These are phyloP conservation scores for Exobasidium rhododendri DNA, from an alignment of 1,284 basidiomycete species.

Conservation along the genomic window DNA sequence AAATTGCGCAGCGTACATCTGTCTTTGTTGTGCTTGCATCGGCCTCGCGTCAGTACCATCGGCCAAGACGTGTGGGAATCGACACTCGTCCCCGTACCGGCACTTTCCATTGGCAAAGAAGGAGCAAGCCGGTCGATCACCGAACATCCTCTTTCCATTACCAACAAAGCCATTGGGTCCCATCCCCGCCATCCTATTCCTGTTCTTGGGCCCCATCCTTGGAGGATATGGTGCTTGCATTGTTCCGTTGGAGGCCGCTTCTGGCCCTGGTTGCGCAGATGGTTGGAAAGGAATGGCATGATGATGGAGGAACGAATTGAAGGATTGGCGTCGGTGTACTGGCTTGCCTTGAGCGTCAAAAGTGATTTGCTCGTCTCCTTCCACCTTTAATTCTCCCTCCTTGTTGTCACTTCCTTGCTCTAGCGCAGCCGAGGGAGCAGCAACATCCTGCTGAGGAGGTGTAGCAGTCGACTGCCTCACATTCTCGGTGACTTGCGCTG, in stretches of 20 bases:
- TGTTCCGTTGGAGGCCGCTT: background rate
- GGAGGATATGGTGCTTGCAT: background rate
- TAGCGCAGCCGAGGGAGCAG: background rate
- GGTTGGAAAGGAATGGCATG: slow-evolving; percentile 49
- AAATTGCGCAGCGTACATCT: background rate
- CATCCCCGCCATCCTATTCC: background rate
- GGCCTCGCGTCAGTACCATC: slow-evolving; percentile 49
- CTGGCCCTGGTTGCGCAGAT: background rate
- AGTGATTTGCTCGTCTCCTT: background rate
- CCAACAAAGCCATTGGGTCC: slow-evolving; percentile 3
- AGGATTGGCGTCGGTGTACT: slow-evolving; percentile 32
- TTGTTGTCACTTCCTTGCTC: slow-evolving; percentile 7
- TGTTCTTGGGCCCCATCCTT: background rate
- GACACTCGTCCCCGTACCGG: slow-evolving; percentile 50
- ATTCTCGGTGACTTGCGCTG: background rate
- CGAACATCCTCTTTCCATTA: background rate
- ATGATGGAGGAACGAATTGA: slow-evolving; percentile 47
- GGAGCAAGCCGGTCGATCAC: slow-evolving; percentile 47
- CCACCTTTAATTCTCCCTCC: background rate
- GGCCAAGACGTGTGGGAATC: slow-evolving; percentile 52
- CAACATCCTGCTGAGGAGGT: background rate
- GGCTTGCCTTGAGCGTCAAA: slow-evolving; percentile 7
- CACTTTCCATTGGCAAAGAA: slow-evolving; percentile 50
- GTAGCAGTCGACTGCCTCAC: background rate
- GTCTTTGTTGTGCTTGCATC: slow-evolving; percentile 12